Evolutionary conservation across 208 protist genomes (phyloP), one percentile per base, ranked within the genome.

Genomic region (Crithidia mellificae): DNA sequence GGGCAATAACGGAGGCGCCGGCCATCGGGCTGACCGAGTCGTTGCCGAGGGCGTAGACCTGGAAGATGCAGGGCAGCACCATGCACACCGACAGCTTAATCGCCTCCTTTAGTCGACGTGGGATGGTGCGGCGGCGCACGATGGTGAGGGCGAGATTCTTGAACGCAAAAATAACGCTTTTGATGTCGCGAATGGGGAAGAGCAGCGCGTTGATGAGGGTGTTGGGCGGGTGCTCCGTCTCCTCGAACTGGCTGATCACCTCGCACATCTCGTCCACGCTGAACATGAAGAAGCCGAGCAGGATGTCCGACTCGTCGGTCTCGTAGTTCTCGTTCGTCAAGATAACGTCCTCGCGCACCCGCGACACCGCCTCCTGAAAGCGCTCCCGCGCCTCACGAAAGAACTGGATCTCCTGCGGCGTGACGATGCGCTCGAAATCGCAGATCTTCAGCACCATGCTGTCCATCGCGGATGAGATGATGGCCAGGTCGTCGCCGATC

Each of bases 1-100:
- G 77, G 1, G 91, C 91, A 69, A 96, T 96, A 74, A 96, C 87
- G 24, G 91, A 47, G 6, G 91, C 88, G 47, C 91, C 91, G 22
- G 88, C 91, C 56, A 93, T 81, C 15, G 91, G 84, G 54, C 88
- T 96, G 54, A 87, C 84, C 11, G 72, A 61, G 68, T 81, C 74
- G 55, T 89, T 90, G 58, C 73, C 59, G 29, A 96, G 64, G n/a
- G 83, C 87, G 74, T 93, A 96, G 25, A 94, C 77, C 66, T 96
- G 91, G 75, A 96, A 94, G 43, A 96, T 88, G 75, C 64, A 61
- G 24, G 91, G 88, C 22, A 96, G 32, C 34, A 84, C 80, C 83
- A 96, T 96, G 73, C 88, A 96, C 50, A 96, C 77, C 22, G 88
- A 74, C 25, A 96, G 87, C 76, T 96, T 96, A 65, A 96, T 96